These are phyloP conservation scores for Vigna trinervia DNA, from an alignment of 306 rosid species.

Conservation along the genomic window DNA sequence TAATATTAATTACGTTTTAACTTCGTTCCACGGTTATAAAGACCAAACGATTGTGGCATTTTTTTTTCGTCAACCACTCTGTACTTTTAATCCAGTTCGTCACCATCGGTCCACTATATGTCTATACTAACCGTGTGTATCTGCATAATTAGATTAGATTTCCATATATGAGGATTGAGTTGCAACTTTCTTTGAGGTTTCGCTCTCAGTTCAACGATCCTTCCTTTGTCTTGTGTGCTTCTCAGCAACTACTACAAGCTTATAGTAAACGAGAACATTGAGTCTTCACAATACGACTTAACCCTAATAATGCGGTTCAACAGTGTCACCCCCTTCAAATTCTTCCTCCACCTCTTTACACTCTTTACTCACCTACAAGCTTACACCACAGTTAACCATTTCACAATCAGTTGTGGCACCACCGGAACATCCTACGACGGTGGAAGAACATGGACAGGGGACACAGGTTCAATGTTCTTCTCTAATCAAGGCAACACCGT, in stretches of 20 bases:
- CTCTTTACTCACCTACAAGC: not conserved
- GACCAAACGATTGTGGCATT: too few relatives aligned
- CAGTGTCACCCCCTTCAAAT: not conserved
- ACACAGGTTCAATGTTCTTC: not conserved
- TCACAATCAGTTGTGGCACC: conserved; percentile 4
- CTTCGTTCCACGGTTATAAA: rapidly evolving
- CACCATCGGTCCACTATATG: too few relatives aligned
- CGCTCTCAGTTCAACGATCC: not conserved
- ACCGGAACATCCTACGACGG: not conserved
- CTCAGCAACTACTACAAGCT: not conserved
- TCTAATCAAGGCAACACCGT: not conserved
- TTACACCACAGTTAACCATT: not conserved
- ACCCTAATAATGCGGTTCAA: not conserved
- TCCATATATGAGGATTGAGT: too few relatives aligned
- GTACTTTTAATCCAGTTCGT: too few relatives aligned
- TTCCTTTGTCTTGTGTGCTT: not conserved
- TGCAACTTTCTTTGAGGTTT: too few relatives aligned
- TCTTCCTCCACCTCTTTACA: not conserved
- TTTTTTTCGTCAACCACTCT: too few relatives aligned
- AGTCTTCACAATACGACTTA: too few relatives aligned
- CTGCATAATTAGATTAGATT: too few relatives aligned
- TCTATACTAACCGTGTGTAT: too few relatives aligned
- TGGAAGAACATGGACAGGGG: not conserved
- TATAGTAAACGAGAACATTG: too few relatives aligned
- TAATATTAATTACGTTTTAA: too few relatives aligned